Evolutionary conservation across 1,139 yeast species (phyloP).

Genomic region (Geotrichum macrosporum): DNA sequence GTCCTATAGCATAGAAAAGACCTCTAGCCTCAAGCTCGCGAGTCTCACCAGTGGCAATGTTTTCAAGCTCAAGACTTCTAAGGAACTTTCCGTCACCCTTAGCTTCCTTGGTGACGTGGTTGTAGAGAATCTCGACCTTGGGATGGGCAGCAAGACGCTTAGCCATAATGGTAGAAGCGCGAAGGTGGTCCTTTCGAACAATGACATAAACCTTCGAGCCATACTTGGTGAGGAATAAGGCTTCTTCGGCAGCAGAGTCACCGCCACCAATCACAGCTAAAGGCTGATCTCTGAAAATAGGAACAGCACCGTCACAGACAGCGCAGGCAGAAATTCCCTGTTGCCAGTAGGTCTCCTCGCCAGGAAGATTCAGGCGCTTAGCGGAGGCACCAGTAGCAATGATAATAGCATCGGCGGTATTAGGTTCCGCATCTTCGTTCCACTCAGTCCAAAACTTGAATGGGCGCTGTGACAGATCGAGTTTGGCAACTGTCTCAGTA

Average conservation of each 20-base stretch:
- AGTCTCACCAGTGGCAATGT: slow-evolving; percentile 66
- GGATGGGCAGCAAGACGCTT: slow-evolving; percentile 79
- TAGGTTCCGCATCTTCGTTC: slow-evolving; percentile 74
- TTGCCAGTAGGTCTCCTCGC: slow-evolving; percentile 98
- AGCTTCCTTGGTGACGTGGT: slow-evolving; percentile 82
- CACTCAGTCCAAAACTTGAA: slow-evolving; percentile 97
- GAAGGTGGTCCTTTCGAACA: slow-evolving; percentile 87
- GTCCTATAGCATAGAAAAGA: slow-evolving; percentile 96
- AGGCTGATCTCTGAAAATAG: slow-evolving; percentile 96
- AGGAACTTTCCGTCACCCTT: slow-evolving; percentile 78
- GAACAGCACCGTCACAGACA: slow-evolving; percentile 99
- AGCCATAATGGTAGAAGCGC: slow-evolving; percentile 96
- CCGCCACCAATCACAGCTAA: slow-evolving; percentile 98
- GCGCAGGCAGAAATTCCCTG: slow-evolving; percentile 99
- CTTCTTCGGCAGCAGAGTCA: slow-evolving; percentile 99
- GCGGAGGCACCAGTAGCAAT: slow-evolving; percentile 98
- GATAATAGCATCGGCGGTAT: slow-evolving; percentile 87
- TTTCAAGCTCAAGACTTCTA: slow-evolving; percentile 44
- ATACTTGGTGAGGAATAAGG: slow-evolving; percentile 89
- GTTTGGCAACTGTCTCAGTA: slow-evolving; percentile 90
- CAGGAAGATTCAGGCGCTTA: slow-evolving; percentile 86
- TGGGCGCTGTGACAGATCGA: slow-evolving; percentile 79
- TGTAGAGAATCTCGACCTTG: slow-evolving; percentile 84
- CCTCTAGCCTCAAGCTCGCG: slow-evolving; percentile 78
- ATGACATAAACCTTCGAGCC: slow-evolving; percentile 91